phyloP scores from a whole-genome alignment of 148 eudicot genomes.

The Amaranthus hypochondriacus region DNA sequence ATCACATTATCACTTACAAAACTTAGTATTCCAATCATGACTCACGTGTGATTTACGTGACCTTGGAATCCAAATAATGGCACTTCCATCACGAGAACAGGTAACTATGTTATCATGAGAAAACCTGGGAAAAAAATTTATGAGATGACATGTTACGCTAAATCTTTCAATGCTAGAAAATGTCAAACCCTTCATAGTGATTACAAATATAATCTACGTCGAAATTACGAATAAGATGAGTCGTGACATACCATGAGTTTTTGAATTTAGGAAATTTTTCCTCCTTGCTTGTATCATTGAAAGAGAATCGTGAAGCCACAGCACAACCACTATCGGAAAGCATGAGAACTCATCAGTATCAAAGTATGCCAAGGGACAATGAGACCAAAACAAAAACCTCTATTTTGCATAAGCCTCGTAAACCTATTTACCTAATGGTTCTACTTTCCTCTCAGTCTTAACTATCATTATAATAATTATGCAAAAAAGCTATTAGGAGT shows the following conservation, averaged over 20 bases:
- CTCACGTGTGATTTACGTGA: constrained; percentile 97
- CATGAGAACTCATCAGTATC: constrained; percentile 18
- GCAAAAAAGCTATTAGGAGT: no score
- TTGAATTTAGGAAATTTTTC: constrained; percentile 67
- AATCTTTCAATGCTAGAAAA: not conserved
- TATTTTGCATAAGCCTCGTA: not conserved
- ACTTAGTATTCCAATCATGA: constrained; percentile 5
- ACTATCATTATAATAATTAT: no score
- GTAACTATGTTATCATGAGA: constrained; percentile 94
- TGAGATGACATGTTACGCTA: not conserved
- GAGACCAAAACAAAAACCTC: not conserved
- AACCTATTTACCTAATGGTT: no score
- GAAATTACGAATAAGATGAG: not conserved
- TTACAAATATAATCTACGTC: not conserved
- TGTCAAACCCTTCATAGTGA: not conserved
- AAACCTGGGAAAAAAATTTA: constrained; percentile 45
- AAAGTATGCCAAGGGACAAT: constrained; percentile 15
- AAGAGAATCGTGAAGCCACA: constrained; percentile 52
- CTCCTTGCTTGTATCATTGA: constrained; percentile 62
- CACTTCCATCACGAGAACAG: constrained; percentile 97
- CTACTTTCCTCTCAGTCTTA: no score
- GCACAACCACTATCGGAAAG: constrained; percentile 78
- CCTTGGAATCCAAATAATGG: constrained; percentile 93
- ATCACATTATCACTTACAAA: not conserved
- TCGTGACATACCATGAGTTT: constrained; percentile 62